Percentiles rank a stretch among this genome's conserved stretches.
phyloP scores from a whole-genome alignment of 164 flowering plant genomes.

The Chloranthus sessilifolius region DNA sequence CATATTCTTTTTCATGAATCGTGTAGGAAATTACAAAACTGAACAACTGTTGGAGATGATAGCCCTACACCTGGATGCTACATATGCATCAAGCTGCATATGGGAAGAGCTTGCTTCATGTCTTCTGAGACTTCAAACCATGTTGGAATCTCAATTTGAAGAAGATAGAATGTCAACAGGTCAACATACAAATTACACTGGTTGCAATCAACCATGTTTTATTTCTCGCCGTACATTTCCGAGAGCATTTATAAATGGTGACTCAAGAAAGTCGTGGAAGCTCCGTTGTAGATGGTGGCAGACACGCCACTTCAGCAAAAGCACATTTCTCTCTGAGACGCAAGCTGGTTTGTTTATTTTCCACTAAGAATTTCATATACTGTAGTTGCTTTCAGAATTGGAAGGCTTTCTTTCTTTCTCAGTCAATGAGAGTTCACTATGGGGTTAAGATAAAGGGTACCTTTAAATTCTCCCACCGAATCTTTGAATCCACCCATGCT shows the following conservation, averaged over 20 bases:
- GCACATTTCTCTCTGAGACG: conserved; percentile 37
- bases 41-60: conserved; percentile 61
- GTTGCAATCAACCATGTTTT: conserved; percentile 5
- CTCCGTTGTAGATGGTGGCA: conserved; percentile 75
- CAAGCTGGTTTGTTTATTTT: conserved; percentile 33
- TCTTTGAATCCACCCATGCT: too few species aligned
- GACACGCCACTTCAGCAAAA: conserved; percentile 55
- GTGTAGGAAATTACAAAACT: conserved; percentile 51
- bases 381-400: too few species aligned
- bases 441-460: too few species aligned
- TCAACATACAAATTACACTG: conserved; percentile 22
- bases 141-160: conserved; percentile 26
- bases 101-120: conserved; percentile 74
- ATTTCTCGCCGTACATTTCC: conserved; percentile 21
- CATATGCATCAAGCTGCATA: conserved; percentile 30
- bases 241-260: conserved; percentile 27
- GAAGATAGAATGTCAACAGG: conserved; percentile 55
- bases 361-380: not conserved
- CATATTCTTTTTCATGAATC: too few species aligned
- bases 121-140: conserved; percentile 32
- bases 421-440: too few species aligned
- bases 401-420: too few species aligned
- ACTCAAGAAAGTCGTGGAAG: conserved; percentile 44
- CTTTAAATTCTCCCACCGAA: too few species aligned
- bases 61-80: conserved; percentile 74